Conservation (phyloP, 805 yeast genomes). For the Torulaspora indica region DNA sequence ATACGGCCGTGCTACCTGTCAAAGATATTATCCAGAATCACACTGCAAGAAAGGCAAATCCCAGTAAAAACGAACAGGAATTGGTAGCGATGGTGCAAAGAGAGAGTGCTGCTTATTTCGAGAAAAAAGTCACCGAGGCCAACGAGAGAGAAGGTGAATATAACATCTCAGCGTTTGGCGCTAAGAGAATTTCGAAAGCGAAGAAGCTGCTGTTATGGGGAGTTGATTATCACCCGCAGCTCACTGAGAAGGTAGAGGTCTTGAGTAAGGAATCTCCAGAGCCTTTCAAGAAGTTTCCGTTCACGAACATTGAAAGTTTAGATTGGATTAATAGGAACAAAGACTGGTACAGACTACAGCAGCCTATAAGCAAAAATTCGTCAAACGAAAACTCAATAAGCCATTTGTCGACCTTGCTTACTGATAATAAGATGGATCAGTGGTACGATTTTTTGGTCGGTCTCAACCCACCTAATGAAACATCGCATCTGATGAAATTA, state of each 20-base stretch:
- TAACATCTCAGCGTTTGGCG: constrained; percentile 30
- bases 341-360: constrained; percentile 27
- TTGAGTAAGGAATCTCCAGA: constrained; percentile 9
- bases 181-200: constrained; percentile 26
- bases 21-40: constrained; percentile 18
- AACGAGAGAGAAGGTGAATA: constrained; percentile 14
- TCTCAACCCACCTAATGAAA: background rate
- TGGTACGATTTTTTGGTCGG: constrained; percentile 16
- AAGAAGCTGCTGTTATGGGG: constrained; percentile 28
- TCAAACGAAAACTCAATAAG: background rate
- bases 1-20: constrained; percentile 16
- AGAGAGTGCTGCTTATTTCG: constrained; percentile 24
- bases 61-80: constrained; percentile 10
- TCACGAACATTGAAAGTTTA: constrained; percentile 24
- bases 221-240: constrained; percentile 21
- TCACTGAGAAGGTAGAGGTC: constrained; percentile 10
- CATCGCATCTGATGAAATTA: constrained; percentile 5
- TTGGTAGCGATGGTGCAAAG: constrained; percentile 22
- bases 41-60: constrained; percentile 11
- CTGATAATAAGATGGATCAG: constrained; percentile 18
- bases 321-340: constrained; percentile 28
- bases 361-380: constrained; percentile 9
- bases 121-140: constrained; percentile 8
- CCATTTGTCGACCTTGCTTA: background rate
- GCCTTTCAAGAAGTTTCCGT: constrained; percentile 23